phyloP scores from a whole-genome alignment of 768 basidiomycete species.

The Rubroboletus satanas region DNA sequence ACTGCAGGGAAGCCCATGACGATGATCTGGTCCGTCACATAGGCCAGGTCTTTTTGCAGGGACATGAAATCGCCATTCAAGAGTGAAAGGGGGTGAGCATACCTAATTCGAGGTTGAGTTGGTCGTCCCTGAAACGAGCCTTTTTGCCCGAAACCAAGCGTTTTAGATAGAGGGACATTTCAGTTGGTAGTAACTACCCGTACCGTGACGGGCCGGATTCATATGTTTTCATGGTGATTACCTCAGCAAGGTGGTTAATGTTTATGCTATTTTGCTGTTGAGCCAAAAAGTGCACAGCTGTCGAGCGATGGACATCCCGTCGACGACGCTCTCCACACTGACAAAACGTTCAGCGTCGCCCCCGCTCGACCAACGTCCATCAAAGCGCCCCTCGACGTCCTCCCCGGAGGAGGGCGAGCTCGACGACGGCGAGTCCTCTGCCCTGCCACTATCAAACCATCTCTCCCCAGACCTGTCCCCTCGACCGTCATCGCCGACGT shows the following conservation, averaged over 20 bases:
- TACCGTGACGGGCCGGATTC: too few relatives aligned
- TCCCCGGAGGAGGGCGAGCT: slow-evolving; percentile 83
- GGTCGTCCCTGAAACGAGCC: slow-evolving; percentile 67
- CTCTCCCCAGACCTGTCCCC: slow-evolving; percentile 19
- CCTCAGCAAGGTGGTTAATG: slow-evolving; percentile 6
- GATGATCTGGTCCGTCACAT: slow-evolving; percentile 71
- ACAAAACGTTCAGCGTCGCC: slow-evolving; percentile 61
- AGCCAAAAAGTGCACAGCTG: background rate
- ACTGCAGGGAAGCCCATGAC: slow-evolving; percentile 83
- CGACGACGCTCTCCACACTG: slow-evolving; percentile 13
- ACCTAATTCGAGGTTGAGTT: slow-evolving; percentile 70
- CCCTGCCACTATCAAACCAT: background rate
- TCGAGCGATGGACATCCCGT: slow-evolving; percentile 15
- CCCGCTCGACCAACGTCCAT: slow-evolving; percentile 44
- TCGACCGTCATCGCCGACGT: slow-evolving; percentile 32
- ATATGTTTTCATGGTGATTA: slow-evolving; percentile 25
- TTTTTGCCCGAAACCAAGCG: slow-evolving; percentile 81
- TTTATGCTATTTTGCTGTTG: background rate
- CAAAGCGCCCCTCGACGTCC: slow-evolving; percentile 54
- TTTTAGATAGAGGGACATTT: slow-evolving; percentile 59
- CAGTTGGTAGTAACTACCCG: background rate
- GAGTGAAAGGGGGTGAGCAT: slow-evolving; percentile 20
- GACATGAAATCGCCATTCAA: background rate
- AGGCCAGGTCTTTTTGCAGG: slow-evolving; percentile 46
- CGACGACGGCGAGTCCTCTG: slow-evolving; percentile 47